Conservation (phyloP, 768 basidiomycete species). For the Thelephora ganbajun region DNA sequence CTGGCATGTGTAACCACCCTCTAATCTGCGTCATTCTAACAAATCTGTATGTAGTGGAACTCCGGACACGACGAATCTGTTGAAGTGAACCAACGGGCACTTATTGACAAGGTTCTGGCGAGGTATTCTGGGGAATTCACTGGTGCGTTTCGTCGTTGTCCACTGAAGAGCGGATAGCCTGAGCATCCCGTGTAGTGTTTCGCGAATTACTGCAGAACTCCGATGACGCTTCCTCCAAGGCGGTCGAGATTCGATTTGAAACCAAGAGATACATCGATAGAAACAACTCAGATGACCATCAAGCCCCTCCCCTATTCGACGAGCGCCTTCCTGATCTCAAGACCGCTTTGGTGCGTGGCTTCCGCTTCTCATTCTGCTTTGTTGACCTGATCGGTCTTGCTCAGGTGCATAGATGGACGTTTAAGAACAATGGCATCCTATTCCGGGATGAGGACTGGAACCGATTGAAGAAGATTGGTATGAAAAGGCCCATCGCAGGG, state of each 20-base stretch:
- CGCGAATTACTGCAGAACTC: constrained; percentile 92
- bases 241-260: constrained; percentile 71
- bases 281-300: constrained; percentile 12
- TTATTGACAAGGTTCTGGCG: constrained; percentile 94
- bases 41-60: constrained; percentile 23
- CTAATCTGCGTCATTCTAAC: no score
- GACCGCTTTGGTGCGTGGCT: constrained; percentile 34
- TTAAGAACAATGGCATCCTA: constrained; percentile 75
- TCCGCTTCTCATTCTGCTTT: neutral
- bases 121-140: constrained; percentile 94
- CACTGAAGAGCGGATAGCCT: neutral
- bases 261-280: constrained; percentile 35
- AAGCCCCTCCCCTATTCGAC: constrained; percentile 2
- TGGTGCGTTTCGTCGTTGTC: constrained; percentile 20
- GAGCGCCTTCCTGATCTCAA: constrained; percentile 46
- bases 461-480: constrained; percentile 80
- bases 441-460: constrained; percentile 86
- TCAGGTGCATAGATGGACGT: constrained; percentile 70
- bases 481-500: neutral
- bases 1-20: no score
- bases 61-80: constrained; percentile 69
- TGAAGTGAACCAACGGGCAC: constrained; percentile 89
- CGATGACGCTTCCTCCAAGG: constrained; percentile 71
- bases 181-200: constrained; percentile 26
- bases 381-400: neutral